Evolutionary conservation across 2,329 filamentous ascomycete species (phyloP), one percentile per base, ranked within the genome.

Genomic region (Lithohypha guttulata): DNA sequence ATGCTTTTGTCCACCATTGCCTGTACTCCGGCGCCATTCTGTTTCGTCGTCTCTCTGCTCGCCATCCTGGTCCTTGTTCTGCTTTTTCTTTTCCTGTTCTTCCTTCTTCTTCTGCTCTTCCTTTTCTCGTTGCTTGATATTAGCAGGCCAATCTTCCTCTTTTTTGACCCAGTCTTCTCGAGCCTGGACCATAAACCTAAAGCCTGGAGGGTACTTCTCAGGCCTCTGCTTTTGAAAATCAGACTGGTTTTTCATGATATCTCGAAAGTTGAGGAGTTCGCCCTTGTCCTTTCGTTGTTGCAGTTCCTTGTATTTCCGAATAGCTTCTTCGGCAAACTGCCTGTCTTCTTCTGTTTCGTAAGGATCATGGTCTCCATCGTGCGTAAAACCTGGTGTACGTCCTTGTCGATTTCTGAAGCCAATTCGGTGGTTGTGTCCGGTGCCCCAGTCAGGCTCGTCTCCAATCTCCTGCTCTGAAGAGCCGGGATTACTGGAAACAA

Each of bases 151-250:
- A 1, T 59, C 49, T 43, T 72, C 57, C 6, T 59, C 48, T 25
- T 66, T 59, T 51, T 69, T 72, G 40, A 72, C 57, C 53, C 61
- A 67, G 35, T 68, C 59, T 42, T 73, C 68, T 0, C 65, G 65
- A 7, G 59, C 58, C 23, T 70, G 56, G 0, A 73, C 53, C 8
- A 71, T 64, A 46, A 65, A 70, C 23, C 69, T 56, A 68, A 69
- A 72, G 6, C 65, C 64, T 3, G 59, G 36, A 3, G 66, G 63
- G 38, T 63, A 60, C 21, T 65, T 59, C 13, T 65, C 58, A 0
- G 66, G 65, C 30, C 63, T 54, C 1, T 56, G 45, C 3, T 70
- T 47, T 48, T 68, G 62, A 28, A 68, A 60, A 42, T 70, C 60
- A 43, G 51, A 46, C 41, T 55, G 53, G n/a, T 50, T 45, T 20